Evolutionary conservation across 2,329 filamentous ascomycete species (phyloP).

Genomic region (Beauveria australis): DNA sequence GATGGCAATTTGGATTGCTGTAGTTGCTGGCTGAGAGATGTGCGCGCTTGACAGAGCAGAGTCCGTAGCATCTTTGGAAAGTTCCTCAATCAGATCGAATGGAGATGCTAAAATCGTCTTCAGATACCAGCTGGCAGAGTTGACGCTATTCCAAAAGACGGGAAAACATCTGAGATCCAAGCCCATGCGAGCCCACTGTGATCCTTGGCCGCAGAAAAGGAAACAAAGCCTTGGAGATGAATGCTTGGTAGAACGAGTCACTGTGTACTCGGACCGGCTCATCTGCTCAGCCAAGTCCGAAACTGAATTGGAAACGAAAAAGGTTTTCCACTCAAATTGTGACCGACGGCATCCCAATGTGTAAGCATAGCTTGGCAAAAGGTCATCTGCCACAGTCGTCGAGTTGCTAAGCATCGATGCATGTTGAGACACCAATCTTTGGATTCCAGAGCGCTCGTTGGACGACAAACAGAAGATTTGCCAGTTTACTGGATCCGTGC

Average conservation of each 20-base stretch:
- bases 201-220: conserved; percentile 35
- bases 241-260: conserved; percentile 19
- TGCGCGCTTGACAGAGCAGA: conserved; percentile 26
- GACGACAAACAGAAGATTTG: conserved; percentile 37
- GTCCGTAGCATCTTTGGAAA: conserved; percentile 19
- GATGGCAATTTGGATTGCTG: conserved; percentile 33
- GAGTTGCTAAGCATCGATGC: conserved; percentile 21
- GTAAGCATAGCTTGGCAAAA: conserved; percentile 36
- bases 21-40: conserved; percentile 34
- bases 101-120: conserved; percentile 20
- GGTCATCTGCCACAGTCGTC: conserved; percentile 3
- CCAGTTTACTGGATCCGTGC: conserved; percentile 14
- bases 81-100: conserved; percentile 29
- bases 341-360: conserved; percentile 39
- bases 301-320: conserved; percentile 27
- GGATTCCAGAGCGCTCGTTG: conserved; percentile 32
- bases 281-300: conserved; percentile 26
- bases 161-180: conserved; percentile 32
- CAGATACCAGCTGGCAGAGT: conserved; percentile 24
- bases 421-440: conserved; percentile 28
- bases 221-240: conserved; percentile 28
- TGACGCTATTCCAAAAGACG: conserved; percentile 32
- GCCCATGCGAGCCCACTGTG: conserved; percentile 36
- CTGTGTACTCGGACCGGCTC: conserved; percentile 11
- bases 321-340: conserved; percentile 33